These are phyloP conservation scores for Penicillium capsulatum DNA, from an alignment of 2,329 filamentous ascomycete species.

Conservation along the genomic window DNA sequence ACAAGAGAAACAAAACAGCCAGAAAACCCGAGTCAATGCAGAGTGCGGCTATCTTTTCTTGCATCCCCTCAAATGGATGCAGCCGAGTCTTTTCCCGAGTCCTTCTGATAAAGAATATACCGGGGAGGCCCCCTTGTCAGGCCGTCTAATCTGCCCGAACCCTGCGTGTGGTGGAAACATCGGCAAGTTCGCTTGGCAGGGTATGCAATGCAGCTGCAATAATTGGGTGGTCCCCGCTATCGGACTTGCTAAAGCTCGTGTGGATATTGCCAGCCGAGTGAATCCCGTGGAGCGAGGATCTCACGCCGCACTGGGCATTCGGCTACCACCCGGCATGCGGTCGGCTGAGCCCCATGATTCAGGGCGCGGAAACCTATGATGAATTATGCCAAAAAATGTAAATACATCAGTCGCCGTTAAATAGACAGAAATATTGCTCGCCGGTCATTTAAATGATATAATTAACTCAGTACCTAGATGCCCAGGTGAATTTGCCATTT, in stretches of 20 bases:
- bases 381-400: too few relatives aligned
- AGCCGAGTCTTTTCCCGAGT: slow-evolving; percentile 59
- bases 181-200: slow-evolving; percentile 94
- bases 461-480: too few relatives aligned
- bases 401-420: too few relatives aligned
- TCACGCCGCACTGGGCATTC: slow-evolving; percentile 32
- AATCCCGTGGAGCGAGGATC: slow-evolving; percentile 21
- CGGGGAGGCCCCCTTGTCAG: slow-evolving; percentile 74
- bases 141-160: slow-evolving; percentile 78
- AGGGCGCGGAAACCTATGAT: slow-evolving; percentile 27
- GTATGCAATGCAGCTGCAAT: slow-evolving; percentile 85
- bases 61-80: slow-evolving; percentile 95
- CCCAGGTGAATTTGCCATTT: too few relatives aligned
- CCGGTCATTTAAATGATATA: too few relatives aligned
- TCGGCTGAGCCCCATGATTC: slow-evolving; percentile 10
- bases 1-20: slow-evolving; percentile 23
- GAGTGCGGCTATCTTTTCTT: slow-evolving; percentile 83
- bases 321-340: slow-evolving; percentile 40
- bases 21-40: slow-evolving; percentile 24
- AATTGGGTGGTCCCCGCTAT: slow-evolving; percentile 90
- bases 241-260: slow-evolving; percentile 72
- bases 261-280: slow-evolving; percentile 63
- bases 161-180: slow-evolving; percentile 73
- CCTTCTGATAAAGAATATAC: slow-evolving; percentile 21
- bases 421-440: too few relatives aligned